A percentile compares a stretch with the other conserved stretches of the same genome.
These are phyloP conservation scores for Posidonia australis DNA, from an alignment of 106 monocot species.

Conservation along the genomic window DNA sequence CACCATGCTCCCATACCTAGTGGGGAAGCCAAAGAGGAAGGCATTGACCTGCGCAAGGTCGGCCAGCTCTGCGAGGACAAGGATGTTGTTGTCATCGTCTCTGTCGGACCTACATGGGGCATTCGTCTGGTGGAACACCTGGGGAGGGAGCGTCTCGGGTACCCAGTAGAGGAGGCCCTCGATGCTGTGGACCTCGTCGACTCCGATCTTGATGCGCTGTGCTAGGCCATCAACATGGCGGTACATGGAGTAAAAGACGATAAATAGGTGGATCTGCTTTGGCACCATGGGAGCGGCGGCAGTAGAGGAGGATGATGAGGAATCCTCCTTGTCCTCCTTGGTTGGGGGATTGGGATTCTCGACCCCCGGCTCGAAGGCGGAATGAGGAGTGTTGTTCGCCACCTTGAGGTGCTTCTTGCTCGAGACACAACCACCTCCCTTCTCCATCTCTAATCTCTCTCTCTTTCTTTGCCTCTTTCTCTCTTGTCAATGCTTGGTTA, in stretches of 20 bases:
- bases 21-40: too few species aligned
- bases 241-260: too few species aligned
- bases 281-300: too few species aligned
- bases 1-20: too few species aligned
- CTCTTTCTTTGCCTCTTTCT: too few species aligned
- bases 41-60: too few species aligned
- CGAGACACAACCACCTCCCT: constrained; percentile 22
- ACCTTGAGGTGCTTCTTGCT: constrained; percentile 15
- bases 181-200: constrained; percentile 30
- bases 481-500: too few species aligned
- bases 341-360: background rate
- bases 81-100: constrained; percentile 31
- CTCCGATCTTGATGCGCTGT: too few species aligned
- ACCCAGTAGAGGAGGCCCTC: constrained; percentile 43
- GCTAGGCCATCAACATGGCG: constrained; percentile 26
- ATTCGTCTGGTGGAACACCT: constrained; percentile 48
- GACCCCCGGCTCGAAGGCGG: background rate
- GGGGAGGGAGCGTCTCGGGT: too few species aligned
- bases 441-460: constrained; percentile 9
- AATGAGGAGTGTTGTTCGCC: background rate
- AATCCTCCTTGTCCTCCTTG: constrained; percentile 2
- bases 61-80: too few species aligned
- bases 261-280: too few species aligned
- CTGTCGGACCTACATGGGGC: constrained; percentile 32
- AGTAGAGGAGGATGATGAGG: background rate